These are phyloP conservation scores for Cystofilobasidium capitatum DNA, from an alignment of 768 basidiomycete genomes.

Conservation along the genomic window DNA sequence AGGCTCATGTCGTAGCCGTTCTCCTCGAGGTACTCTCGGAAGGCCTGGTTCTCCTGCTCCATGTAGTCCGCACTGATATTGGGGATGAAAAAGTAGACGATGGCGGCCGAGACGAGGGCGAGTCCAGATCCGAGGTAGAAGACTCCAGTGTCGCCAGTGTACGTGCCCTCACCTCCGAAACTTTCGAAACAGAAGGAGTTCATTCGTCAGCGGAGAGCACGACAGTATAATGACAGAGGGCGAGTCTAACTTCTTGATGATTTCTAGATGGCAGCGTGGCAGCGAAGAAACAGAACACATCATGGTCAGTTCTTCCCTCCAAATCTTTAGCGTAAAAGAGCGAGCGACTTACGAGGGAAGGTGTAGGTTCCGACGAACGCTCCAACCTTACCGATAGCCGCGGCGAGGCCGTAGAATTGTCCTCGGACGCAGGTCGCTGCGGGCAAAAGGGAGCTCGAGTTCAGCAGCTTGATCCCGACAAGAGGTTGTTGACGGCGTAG, in stretches of 20 bases:
- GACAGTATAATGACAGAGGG: too few relatives aligned
- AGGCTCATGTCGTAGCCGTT: slow-evolving; percentile 67
- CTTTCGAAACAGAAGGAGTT: not conserved
- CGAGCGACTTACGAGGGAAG: too few relatives aligned
- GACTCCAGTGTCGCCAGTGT: slow-evolving; percentile 12
- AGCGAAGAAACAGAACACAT: too few relatives aligned
- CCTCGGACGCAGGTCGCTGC: slow-evolving; percentile 30
- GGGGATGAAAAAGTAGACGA: slow-evolving; percentile 62
- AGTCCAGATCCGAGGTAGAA: slow-evolving; percentile 45
- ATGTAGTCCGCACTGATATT: slow-evolving; percentile 45
- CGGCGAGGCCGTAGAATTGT: slow-evolving; percentile 67
- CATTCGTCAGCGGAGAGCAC: not conserved
- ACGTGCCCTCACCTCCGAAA: slow-evolving; percentile 16
- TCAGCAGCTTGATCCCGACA: slow-evolving; percentile 39
- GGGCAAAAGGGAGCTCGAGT: not conserved
- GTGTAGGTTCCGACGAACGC: slow-evolving; percentile 39
- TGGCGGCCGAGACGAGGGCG: slow-evolving; percentile 63
- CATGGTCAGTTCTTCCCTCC: too few relatives aligned
- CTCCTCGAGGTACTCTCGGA: slow-evolving; percentile 69
- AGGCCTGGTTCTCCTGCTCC: slow-evolving; percentile 44
- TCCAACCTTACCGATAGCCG: slow-evolving; percentile 53
- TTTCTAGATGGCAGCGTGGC: too few relatives aligned
- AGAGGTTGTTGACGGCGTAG: not conserved
- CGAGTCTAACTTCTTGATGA: too few relatives aligned
- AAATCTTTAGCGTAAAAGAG: too few relatives aligned